Base-by-base conservation (phyloP, 2,329 filamentous ascomycete genomes). In the Epicoccum nigrum region DNA sequence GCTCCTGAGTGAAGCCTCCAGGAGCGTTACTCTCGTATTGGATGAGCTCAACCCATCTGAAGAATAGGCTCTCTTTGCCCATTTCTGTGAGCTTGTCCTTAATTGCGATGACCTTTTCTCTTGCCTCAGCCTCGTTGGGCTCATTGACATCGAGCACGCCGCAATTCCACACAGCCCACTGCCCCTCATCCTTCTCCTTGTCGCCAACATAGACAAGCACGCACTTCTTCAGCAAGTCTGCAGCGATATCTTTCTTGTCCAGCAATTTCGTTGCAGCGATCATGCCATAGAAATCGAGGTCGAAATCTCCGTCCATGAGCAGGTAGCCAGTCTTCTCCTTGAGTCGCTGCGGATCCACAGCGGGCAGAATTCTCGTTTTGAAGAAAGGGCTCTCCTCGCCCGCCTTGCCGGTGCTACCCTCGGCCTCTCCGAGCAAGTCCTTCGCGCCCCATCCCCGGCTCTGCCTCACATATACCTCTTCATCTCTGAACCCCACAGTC, bases 31-130 rank as follows among this genome's bases (percentile, higher is more conserved):
- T 87, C 75, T 96, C 92, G 65, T 86, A 95, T 75, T 97, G 92
- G 41, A 97, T 86, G 67, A 95, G 83, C 77, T 97, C 92, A 40
- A 96, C 89, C 91, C 92, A 96, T 47, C 88, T 85, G 76, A 89
- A 96, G 76, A 97, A 97, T 45, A 97, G 73, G 58, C 88, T 86
- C 72, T 96, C 92, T 74, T 96, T 96, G 34, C 88, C 91, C 73
- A 94, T 80, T 2, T 81, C 81, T 1, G 83, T 81, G 61, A 97
- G 79, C 16, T 86, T 85, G 34, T 94, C 88, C 63, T 90, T 86
- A 71, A 97, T 95, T 2, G 83, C 81, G 56, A 94, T 83, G 7
- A 97, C 86, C 74, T 94, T 90, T 56, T 86, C 83, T 60, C 86
- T 77, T 39, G 83, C 82, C 55, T 86, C 81, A 51, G 89, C 86